phyloP scores from a whole-genome alignment of 495 filamentous ascomycete species.

The Recurvomyces mirabilis region DNA sequence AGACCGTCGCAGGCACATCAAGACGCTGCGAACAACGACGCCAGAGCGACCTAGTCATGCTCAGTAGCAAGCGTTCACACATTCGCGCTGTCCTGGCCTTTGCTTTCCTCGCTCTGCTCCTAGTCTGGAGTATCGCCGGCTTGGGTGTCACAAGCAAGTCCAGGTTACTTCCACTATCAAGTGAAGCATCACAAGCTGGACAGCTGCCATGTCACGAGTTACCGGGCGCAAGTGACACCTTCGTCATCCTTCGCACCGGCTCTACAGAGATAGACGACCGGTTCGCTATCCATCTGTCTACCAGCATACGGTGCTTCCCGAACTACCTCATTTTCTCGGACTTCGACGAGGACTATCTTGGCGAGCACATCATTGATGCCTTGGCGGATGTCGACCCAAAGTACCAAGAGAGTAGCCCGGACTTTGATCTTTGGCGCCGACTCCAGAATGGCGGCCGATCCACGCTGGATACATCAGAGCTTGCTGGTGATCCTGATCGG shows the following conservation, averaged over 20 bases:
- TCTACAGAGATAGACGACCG: slow-evolving; percentile 22
- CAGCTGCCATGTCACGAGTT: slow-evolving; percentile 4
- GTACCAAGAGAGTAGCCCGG: slow-evolving; percentile 13
- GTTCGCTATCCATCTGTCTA: slow-evolving; percentile 20
- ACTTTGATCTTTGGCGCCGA: slow-evolving; percentile 27
- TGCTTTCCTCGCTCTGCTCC: no score
- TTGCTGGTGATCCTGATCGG: slow-evolving; percentile 1
- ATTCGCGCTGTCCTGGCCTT: no score
- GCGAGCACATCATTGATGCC: slow-evolving; percentile 15
- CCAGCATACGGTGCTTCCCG: slow-evolving; percentile 17
- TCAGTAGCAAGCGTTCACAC: no score
- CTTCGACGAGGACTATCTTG: slow-evolving; percentile 12
- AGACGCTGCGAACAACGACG: no score
- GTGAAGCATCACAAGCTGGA: no score
- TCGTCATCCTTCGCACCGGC: slow-evolving; percentile 18
- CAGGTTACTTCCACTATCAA: no score
- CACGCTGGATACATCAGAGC: slow-evolving; percentile 5
- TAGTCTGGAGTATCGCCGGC: no score
- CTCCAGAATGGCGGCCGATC: slow-evolving; percentile 17
- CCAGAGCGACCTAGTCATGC: no score
- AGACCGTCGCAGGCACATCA: no score
- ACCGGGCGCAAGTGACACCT: slow-evolving; percentile 13
- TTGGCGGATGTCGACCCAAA: slow-evolving; percentile 1
- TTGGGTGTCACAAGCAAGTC: no score
- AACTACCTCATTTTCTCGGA: slow-evolving; percentile 23